phyloP scores from a whole-genome alignment of 192 early-diverging fungal species.

The Podila epicladia region DNA sequence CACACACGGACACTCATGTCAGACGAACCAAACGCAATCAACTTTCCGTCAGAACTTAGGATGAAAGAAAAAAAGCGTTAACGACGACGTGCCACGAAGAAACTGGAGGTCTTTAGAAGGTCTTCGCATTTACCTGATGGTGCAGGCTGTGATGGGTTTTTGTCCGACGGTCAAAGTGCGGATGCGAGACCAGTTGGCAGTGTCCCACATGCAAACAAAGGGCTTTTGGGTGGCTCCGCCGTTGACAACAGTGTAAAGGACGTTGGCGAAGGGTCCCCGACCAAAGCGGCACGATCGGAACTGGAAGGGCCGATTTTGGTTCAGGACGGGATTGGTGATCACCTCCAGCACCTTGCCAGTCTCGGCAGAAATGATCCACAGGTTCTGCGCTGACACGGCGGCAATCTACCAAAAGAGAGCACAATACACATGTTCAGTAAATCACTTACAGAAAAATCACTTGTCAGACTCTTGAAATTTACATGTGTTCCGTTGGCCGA shows the following conservation, averaged over 20 bases:
- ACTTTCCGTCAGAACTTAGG: conserved; percentile 70
- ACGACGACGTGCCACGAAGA: too few species aligned
- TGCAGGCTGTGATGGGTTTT: conserved; percentile 73
- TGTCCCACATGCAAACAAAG: conserved; percentile 71
- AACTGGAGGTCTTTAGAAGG: too few species aligned
- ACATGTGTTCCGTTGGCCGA: conserved; percentile 56
- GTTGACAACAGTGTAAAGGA: conserved; percentile 75
- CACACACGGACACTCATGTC: conserved; percentile 78
- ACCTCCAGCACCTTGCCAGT: conserved; percentile 58
- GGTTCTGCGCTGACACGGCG: conserved; percentile 55
- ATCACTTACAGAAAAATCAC: background rate
- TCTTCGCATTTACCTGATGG: conserved; percentile 61
- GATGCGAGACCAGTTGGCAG: conserved; percentile 63
- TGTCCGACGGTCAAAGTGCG: conserved; percentile 56
- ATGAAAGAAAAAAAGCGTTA: background rate
- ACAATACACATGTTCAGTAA: background rate
- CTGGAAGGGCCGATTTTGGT: conserved; percentile 54
- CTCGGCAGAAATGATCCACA: conserved; percentile 55
- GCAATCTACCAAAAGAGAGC: conserved; percentile 50
- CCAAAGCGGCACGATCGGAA: conserved; percentile 71
- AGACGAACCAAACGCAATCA: conserved; percentile 77
- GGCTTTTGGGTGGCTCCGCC: conserved; percentile 59
- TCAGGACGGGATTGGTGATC: conserved; percentile 49
- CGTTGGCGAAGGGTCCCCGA: conserved; percentile 57
- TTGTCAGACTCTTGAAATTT: background rate